A percentile compares a stretch with the other conserved stretches of the same genome.
Evolutionary conservation across 2,329 filamentous ascomycete species (phyloP).

Genomic region (Ciborinia camelliae): DNA sequence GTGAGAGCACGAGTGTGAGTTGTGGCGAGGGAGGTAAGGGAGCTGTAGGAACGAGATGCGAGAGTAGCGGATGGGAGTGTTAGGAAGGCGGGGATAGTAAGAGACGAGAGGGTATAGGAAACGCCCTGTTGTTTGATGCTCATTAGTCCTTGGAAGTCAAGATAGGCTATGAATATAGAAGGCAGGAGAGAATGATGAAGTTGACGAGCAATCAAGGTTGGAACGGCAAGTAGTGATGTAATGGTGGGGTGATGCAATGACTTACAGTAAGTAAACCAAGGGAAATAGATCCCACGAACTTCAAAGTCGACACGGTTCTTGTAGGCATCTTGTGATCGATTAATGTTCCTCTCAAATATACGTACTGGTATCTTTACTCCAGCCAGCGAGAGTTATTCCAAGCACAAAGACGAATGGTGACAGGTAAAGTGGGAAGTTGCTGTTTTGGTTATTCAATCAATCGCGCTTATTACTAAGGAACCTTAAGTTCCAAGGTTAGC

Average conservation of each 20-base stretch:
- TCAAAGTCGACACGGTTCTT: constrained; percentile 71
- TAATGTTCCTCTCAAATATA: not conserved
- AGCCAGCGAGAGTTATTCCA: not conserved
- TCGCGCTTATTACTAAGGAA: no score
- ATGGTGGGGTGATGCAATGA: constrained; percentile 22
- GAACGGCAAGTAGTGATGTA: constrained; percentile 11
- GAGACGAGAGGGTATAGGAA: constrained; percentile 76
- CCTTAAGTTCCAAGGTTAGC: no score
- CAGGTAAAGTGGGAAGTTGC: not conserved
- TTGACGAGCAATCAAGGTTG: not conserved
- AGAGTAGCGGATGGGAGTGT: constrained; percentile 71
- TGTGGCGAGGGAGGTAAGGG: constrained; percentile 60
- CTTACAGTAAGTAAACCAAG: constrained; percentile 82
- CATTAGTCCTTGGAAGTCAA: not conserved
- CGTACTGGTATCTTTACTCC: not conserved
- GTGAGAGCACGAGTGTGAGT: constrained; percentile 66
- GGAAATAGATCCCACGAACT: constrained; percentile 90
- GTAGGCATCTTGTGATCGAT: constrained; percentile 51
- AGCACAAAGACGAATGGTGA: not conserved
- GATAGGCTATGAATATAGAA: not conserved
- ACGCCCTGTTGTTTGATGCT: constrained; percentile 60
- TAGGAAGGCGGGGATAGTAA: constrained; percentile 77
- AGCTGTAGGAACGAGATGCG: constrained; percentile 67
- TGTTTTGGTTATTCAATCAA: not conserved
- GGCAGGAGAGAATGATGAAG: not conserved